phyloP scores from a whole-genome alignment of 148 eudicot species.

The Fagopyrum tataricum region DNA sequence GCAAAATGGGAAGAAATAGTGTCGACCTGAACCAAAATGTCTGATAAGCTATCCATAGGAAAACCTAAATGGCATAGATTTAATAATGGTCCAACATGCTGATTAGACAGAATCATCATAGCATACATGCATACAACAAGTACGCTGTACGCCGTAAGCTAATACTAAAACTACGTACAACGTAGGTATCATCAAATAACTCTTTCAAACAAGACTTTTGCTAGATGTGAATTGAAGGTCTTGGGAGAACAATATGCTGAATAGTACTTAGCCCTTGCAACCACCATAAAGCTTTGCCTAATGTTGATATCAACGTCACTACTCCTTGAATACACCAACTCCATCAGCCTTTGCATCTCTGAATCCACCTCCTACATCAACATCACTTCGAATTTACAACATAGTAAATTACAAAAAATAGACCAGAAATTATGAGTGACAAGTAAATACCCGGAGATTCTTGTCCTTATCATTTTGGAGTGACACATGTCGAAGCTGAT shows the following conservation, averaged over 20 bases:
- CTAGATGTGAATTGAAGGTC: constrained; percentile 42
- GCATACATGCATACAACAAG: neutral
- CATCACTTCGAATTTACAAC: neutral
- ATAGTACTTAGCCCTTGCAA: constrained; percentile 58
- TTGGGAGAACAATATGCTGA: constrained; percentile 36
- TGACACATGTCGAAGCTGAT: constrained; percentile 30
- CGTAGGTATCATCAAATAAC: constrained; percentile 19
- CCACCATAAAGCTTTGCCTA: constrained; percentile 47
- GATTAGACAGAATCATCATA: neutral
- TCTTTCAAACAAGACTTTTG: constrained; percentile 57
- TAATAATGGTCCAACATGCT: neutral
- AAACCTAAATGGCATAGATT: too few species aligned
- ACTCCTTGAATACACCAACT: constrained; percentile 30
- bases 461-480: neutral
- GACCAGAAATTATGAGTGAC: neutral
- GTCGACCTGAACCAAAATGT: too few species aligned
- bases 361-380: constrained; percentile 23
- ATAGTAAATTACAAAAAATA: neutral
- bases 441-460: neutral
- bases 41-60: too few species aligned
- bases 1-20: too few species aligned
- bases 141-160: neutral
- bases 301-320: constrained; percentile 29
- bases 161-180: neutral
- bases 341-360: constrained; percentile 50